phyloP scores from a whole-genome alignment of 2,329 filamentous ascomycete genomes.

The Aotearoamyces nothofagi region DNA sequence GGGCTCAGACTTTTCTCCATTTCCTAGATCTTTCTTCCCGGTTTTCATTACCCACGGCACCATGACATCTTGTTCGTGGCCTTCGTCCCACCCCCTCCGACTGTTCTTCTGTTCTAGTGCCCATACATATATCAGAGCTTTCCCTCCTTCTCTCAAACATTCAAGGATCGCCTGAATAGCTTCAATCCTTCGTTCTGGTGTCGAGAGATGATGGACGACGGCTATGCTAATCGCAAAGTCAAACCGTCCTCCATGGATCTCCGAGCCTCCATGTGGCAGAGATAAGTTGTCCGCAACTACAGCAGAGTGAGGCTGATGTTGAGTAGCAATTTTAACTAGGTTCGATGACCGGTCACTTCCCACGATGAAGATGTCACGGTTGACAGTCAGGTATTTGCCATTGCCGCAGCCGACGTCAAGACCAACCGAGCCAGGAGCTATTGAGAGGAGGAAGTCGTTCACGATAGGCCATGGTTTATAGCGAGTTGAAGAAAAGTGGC shows the following conservation, averaged over 20 bases:
- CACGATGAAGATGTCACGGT: slow-evolving; percentile 62
- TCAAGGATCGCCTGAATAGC: slow-evolving; percentile 59
- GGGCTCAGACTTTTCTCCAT: slow-evolving; percentile 14
- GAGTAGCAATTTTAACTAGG: slow-evolving; percentile 34
- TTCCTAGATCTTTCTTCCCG: slow-evolving; percentile 19
- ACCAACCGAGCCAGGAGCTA: slow-evolving; percentile 58
- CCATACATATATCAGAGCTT: slow-evolving; percentile 81
- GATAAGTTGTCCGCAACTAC: slow-evolving; percentile 69
- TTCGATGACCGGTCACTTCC: slow-evolving; percentile 66
- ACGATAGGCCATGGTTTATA: slow-evolving; percentile 89
- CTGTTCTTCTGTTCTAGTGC: slow-evolving; percentile 82
- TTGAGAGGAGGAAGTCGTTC: slow-evolving; percentile 54
- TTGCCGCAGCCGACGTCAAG: slow-evolving; percentile 93
- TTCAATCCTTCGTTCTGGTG: slow-evolving; percentile 52
- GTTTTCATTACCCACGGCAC: slow-evolving; percentile 75
- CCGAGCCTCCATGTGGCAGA: slow-evolving; percentile 48
- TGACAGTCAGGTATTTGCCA: slow-evolving; percentile 83
- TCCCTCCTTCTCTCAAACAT: slow-evolving; percentile 43
- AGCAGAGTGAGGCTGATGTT: slow-evolving; percentile 41
- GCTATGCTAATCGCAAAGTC: slow-evolving; percentile 94
- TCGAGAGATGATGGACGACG: slow-evolving; percentile 87
- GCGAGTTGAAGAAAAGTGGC: slow-evolving; percentile 69
- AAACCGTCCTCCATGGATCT: slow-evolving; percentile 29
- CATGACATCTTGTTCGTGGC: slow-evolving; percentile 76
- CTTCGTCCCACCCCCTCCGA: slow-evolving; percentile 76